Percentiles rank a stretch among this genome's conserved stretches.
Conservation (phyloP, 352 stramenopile species). For the Phytophthora rubi region DNA sequence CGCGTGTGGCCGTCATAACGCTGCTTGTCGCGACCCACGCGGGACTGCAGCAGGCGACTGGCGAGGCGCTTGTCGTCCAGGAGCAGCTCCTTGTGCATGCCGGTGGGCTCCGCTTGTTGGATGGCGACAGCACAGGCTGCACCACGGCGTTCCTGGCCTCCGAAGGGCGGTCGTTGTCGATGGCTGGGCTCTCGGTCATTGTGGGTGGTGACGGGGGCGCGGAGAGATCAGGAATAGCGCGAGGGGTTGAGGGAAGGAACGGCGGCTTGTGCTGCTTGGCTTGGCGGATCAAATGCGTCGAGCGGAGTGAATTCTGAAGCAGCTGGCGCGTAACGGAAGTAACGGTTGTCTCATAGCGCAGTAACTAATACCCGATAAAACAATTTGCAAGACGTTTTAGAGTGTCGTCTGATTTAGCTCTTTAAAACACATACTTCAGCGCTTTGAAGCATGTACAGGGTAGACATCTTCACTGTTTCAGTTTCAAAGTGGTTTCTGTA, state of each 20-base stretch:
- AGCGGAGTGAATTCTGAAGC: conserved; percentile 3
- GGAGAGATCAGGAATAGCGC: conserved; percentile 11
- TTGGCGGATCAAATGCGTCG: background rate
- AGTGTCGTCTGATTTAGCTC: too few relatives aligned
- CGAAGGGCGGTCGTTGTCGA: background rate
- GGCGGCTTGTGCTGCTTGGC: background rate
- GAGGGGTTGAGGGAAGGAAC: background rate
- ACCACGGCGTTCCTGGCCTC: conserved; percentile 3
- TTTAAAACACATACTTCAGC: too few relatives aligned
- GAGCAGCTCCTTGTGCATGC: conserved; percentile 23
- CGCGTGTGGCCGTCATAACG: conserved; percentile 67
- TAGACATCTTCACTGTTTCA: too few relatives aligned
- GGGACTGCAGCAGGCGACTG: conserved; percentile 52
- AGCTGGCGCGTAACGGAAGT: conserved; percentile 2
- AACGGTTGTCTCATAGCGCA: background rate
- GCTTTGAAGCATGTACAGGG: too few relatives aligned
- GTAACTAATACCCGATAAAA: background rate
- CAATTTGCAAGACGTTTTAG: too few relatives aligned
- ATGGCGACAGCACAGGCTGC: conserved; percentile 11
- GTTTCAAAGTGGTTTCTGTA: too few relatives aligned
- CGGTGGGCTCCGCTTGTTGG: conserved; percentile 31
- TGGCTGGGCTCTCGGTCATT: conserved; percentile 25
- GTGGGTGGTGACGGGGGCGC: background rate
- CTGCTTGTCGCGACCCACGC: conserved; percentile 67
- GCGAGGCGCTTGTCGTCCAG: conserved; percentile 10